Base-by-base conservation (phyloP, 2,329 filamentous ascomycete species). In the Fusarium robinianum region DNA sequence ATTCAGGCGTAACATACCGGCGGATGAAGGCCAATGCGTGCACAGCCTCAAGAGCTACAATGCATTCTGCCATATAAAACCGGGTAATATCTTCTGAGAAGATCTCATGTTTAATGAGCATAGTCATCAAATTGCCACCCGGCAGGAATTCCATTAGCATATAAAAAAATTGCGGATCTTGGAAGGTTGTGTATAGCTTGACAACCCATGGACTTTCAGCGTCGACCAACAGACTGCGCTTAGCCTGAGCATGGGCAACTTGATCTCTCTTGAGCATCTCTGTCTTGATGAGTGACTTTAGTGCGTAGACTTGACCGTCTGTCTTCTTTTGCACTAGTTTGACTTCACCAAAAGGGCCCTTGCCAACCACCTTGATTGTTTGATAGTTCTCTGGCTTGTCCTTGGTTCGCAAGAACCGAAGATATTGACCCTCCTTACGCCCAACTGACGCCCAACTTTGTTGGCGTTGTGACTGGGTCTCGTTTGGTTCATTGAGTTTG, bases 191-290 rank as follows among this genome's bases (percentile, higher is more conserved):
- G 74, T 89, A 95, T 51, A 99, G 83, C 78, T 96, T 99, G 62
- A 99, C 94, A 11, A 99, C 89, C 94, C 94, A 99, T 5, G 94
- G 92, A 66, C 94, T 97, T 77, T 99, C 94, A n/a, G 92, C 95
- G 69, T 99, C 95, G 51, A 94, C 94, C 53, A 99, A 77, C 60
- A 99, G 97, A 68, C 99, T 94, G 78, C 94, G 85, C 74, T 99
- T 94, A 39, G 94, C 91, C 54, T 94, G 90, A 49, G 99, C 94
- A 72, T 99, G 94, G 12, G 94, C 94, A 50, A 99, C 76, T 70
- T 99, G 94, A 65, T 99, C 94, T 72, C 96, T 96, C 75, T 96
- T 96, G 76, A 96, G 96, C 94, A 99, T 99, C 72, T 99, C 94
- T 34, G 90, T 90, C 78, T 99, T 99, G 71, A 99, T 90, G 58